Percentiles rank a stretch among this genome's conserved stretches.
Evolutionary conservation across 495 filamentous ascomycete genomes (phyloP).

Genomic region (Neurospora cerealis): DNA sequence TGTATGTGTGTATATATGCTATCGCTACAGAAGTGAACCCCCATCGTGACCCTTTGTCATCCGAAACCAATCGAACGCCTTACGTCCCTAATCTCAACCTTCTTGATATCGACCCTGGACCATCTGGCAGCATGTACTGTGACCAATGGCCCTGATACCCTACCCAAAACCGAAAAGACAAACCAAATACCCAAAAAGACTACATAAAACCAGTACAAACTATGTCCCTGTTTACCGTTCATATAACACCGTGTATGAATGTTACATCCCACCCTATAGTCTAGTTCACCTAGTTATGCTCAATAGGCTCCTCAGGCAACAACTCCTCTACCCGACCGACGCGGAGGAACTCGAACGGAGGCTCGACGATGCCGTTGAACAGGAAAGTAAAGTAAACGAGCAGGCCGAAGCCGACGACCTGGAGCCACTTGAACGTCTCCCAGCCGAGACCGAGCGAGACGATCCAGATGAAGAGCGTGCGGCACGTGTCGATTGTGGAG

Average conservation of each 20-base stretch:
- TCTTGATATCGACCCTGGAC: neutral
- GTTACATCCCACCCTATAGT: neutral
- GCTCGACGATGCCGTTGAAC: slow-evolving; percentile 84
- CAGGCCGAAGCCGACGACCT: slow-evolving; percentile 77
- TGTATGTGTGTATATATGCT: neutral
- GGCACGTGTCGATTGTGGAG: slow-evolving; percentile 93
- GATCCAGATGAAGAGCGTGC: slow-evolving; percentile 97
- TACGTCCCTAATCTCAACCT: neutral
- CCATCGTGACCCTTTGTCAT: neutral
- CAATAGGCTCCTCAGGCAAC: slow-evolving; percentile 78
- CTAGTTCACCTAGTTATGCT: slow-evolving; percentile 44
- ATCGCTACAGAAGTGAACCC: neutral
- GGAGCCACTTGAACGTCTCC: slow-evolving; percentile 97
- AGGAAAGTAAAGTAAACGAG: slow-evolving; percentile 95
- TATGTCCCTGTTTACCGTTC: neutral
- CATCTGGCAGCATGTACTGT: neutral
- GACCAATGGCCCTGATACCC: neutral
- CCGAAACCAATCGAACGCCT: neutral
- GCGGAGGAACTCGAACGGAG: slow-evolving; percentile 50
- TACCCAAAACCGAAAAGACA: neutral
- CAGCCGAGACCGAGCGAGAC: slow-evolving; percentile 87
- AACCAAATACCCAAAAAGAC: neutral
- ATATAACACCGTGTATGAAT: neutral
- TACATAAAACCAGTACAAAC: neutral
- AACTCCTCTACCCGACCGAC: slow-evolving; percentile 55